phyloP scores from a whole-genome alignment of 108 stramenopile species.

The Pelagomonas calceolata region DNA sequence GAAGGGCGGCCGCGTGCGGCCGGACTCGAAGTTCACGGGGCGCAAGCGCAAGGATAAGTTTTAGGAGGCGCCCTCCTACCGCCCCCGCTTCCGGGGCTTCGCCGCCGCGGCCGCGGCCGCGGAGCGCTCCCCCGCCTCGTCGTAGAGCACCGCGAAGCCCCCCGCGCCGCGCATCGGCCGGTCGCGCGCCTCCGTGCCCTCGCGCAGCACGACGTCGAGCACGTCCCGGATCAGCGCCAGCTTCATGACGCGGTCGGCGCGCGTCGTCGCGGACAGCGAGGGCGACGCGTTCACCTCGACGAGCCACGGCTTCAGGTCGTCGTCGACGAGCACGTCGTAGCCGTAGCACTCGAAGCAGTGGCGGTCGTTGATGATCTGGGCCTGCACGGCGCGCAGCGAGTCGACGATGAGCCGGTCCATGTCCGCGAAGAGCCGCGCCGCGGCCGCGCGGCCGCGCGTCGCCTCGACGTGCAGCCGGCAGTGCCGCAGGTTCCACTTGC shows the following conservation, averaged over 20 bases:
- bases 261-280: constrained; percentile 41
- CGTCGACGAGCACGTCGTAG: constrained; percentile 68
- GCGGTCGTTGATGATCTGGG: constrained; percentile 52
- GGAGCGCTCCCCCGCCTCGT: constrained; percentile 4
- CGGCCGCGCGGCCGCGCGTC: constrained; percentile 30
- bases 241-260: constrained; percentile 44
- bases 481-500: constrained; percentile 49
- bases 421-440: constrained; percentile 35
- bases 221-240: constrained; percentile 20
- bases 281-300: constrained; percentile 78
- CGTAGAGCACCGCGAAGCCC: constrained; percentile 11
- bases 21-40: constrained; percentile 92
- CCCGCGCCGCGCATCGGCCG: constrained; percentile 3
- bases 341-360: constrained; percentile 78
- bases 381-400: constrained; percentile 53
- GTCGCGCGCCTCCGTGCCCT: background rate
- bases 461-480: constrained; percentile 39
- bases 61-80: constrained; percentile 23
- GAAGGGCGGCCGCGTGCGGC: constrained; percentile 82
- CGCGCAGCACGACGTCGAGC: constrained; percentile 15
- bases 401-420: constrained; percentile 49
- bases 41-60: constrained; percentile 84
- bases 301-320: constrained; percentile 63
- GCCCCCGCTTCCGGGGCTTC: too few species aligned
- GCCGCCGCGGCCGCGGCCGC: too few species aligned